phyloP scores from a whole-genome alignment of 768 basidiomycete species.

The Hydnum rufescens region DNA sequence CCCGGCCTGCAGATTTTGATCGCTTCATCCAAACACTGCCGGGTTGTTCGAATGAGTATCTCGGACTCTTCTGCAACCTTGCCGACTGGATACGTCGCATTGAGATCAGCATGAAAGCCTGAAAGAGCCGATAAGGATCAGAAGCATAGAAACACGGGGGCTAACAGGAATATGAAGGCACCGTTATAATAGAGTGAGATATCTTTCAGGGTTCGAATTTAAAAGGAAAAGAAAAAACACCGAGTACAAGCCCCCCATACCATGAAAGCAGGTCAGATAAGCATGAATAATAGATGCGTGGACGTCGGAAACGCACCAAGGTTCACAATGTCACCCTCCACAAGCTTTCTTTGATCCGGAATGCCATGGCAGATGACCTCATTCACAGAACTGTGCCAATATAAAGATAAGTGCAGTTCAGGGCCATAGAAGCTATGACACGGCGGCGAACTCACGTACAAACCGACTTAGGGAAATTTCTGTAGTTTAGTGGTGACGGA shows the following conservation, averaged over 20 bases:
- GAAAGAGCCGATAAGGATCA: background rate
- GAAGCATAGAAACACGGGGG: background rate
- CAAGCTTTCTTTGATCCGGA: constrained; percentile 63
- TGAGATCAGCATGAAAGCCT: constrained; percentile 87
- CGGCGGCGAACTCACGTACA: constrained; percentile 56
- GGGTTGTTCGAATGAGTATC: constrained; percentile 64
- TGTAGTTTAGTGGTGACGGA: constrained; percentile 86
- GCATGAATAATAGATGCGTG: constrained; percentile 1
- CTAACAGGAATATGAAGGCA: constrained; percentile 14
- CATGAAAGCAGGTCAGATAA: background rate
- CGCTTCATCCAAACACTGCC: constrained; percentile 68
- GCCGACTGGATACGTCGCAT: constrained; percentile 84
- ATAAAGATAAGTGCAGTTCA: background rate
- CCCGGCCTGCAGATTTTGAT: constrained; percentile 92
- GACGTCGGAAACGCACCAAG: constrained; percentile 34
- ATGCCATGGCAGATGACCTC: constrained; percentile 97
- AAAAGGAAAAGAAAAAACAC: constrained; percentile 6
- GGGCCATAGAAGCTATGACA: background rate
- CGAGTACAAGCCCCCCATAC: constrained; percentile 6
- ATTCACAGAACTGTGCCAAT: constrained; percentile 51
- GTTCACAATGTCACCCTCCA: constrained; percentile 93
- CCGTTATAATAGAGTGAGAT: constrained; percentile 66
- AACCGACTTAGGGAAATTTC: constrained; percentile 81
- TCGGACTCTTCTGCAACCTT: constrained; percentile 64
- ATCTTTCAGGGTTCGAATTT: constrained; percentile 33